These are phyloP conservation scores for Sanguinoderma infundibulare DNA, from an alignment of 1,284 basidiomycete species.

Conservation along the genomic window DNA sequence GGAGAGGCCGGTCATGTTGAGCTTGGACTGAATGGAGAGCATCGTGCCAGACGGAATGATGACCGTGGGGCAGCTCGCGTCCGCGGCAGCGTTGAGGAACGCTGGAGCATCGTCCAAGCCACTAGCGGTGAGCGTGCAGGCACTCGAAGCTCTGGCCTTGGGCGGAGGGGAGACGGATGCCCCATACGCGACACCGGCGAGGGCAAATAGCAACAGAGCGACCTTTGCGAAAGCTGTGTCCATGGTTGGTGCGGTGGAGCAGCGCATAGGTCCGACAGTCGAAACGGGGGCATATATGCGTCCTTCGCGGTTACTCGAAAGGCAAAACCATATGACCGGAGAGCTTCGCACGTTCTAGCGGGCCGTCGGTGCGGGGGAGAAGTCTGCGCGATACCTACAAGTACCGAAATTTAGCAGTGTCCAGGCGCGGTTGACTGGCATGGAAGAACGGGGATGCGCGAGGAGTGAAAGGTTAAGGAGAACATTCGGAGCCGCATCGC, in stretches of 20 bases:
- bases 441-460: background rate
- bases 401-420: background rate
- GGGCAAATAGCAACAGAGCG: background rate
- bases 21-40: conserved; percentile 51
- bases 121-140: conserved; percentile 47
- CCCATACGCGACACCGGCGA: background rate
- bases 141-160: conserved; percentile 11
- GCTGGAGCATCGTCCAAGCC: conserved; percentile 58
- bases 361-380: background rate
- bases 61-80: conserved; percentile 45
- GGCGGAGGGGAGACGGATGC: background rate
- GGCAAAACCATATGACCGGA: too few relatives aligned
- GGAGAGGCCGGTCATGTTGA: conserved; percentile 57
- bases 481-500: background rate
- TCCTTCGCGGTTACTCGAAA: too few relatives aligned
- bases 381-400: background rate
- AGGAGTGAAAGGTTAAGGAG: background rate
- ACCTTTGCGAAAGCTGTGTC: background rate
- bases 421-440: background rate
- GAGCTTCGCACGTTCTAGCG: background rate
- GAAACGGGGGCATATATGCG: background rate
- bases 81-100: conserved; percentile 48
- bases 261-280: too few relatives aligned
- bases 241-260: background rate
- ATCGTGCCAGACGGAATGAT: conserved; percentile 50